Percentiles rank a stretch among this genome's conserved stretches.
Conservation (phyloP, 768 basidiomycete species). For the Suillus subaureus region DNA sequence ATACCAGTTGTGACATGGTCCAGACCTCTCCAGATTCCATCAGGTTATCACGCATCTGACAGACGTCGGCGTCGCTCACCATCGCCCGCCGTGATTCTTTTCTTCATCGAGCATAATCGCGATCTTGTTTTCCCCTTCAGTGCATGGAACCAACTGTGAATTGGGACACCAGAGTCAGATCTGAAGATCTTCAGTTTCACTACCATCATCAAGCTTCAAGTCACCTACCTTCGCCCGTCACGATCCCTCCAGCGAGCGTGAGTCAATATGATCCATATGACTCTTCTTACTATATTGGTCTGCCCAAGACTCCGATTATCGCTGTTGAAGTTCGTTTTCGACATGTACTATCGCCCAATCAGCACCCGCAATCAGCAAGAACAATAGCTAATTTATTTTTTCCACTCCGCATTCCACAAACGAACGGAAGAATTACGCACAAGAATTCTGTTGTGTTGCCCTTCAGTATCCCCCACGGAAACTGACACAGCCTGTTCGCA, state of each 20-base stretch:
- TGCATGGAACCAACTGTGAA: too few relatives aligned
- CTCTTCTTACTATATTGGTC: not conserved
- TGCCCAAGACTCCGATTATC: not conserved
- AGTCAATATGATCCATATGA: not conserved
- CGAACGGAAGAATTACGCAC: not conserved
- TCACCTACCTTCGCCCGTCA: not conserved
- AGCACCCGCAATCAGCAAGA: not conserved
- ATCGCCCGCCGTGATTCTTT: not conserved
- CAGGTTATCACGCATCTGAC: not conserved
- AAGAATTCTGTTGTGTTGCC: too few relatives aligned
- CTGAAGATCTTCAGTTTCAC: not conserved
- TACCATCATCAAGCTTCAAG: not conserved
- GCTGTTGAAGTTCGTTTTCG: not conserved
- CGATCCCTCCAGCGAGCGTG: not conserved
- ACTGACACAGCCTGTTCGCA: not conserved
- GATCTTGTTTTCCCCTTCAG: not conserved
- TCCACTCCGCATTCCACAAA: not conserved
- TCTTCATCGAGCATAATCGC: not conserved
- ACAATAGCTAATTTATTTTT: not conserved
- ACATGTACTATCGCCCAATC: not conserved
- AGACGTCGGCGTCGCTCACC: not conserved
- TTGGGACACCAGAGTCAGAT: not conserved
- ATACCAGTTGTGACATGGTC: not conserved
- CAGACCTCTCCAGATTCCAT: not conserved
- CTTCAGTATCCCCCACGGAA: too few relatives aligned